Base-by-base conservation (phyloP, 345 rosid species). In the Raphanus raphanistrum region DNA sequence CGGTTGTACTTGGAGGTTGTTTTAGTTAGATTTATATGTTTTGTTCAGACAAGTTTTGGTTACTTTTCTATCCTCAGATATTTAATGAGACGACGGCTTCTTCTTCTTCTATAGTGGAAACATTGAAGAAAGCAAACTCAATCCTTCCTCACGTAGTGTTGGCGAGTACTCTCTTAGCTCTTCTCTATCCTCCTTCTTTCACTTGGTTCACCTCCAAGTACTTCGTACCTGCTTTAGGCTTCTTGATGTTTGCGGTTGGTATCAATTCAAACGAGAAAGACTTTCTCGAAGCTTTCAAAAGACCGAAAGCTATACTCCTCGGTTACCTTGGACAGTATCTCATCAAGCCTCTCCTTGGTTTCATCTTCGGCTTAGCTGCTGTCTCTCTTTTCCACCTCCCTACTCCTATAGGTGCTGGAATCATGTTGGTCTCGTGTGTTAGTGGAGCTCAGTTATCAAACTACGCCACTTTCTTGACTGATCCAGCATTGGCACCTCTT, bases 181-280 rank as follows among this genome's bases (percentile, higher is more conserved):
- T 94, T 78, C 70, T 88, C 38, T 92, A 83, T 83, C 98, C 98
- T 2, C 99, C 99, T 9, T 89, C 99, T 54, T 94, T 94, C 89
- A 69, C 98, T 8, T 94, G 99, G 98, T 94, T 92, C 80, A 94
- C 98, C 5, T 86, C 84, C 85, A 94, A 94, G 93, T 94, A 90
- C 84, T 94, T 92, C 48, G 98, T 92, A 10, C 96, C 98, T 2
- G 98, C 98, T 15, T 83, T 94, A 69, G 99, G 99, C 15, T 92
- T 92, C 85, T 79, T 92, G 90, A 94, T 94, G 98, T 94, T 94
- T 85, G 98, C 99, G 8, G 98, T 94, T 57, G 98, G 99, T 57
- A 87, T 92, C 74, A 94, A 90, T 80, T 92, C 98, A 70, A 85
- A 88, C 7, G 98, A 88, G 84, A 88, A 87, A 75, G 99, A 94